Conservation (phyloP, 1,284 basidiomycete genomes). For the Anthracocystis panici-leucophaei region DNA sequence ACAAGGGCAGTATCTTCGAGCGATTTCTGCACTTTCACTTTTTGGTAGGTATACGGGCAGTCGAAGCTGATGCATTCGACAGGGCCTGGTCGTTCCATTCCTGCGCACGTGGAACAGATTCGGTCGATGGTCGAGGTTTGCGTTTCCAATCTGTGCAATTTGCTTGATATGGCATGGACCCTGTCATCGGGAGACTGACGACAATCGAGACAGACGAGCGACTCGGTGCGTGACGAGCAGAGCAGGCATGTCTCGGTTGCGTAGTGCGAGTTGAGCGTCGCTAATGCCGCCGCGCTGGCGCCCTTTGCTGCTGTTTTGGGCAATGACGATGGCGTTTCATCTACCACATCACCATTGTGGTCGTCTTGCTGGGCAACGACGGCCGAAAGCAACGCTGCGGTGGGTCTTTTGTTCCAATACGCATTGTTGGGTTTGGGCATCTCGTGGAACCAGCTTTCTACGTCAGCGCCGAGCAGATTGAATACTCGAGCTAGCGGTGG, state of each 20-base stretch:
- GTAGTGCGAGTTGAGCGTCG: constrained; percentile 82
- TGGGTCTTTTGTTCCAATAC: constrained; percentile 31
- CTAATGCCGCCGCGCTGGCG: constrained; percentile 65
- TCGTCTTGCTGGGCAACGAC: constrained; percentile 18
- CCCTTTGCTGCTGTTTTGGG: not conserved
- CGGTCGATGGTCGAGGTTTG: constrained; percentile 38
- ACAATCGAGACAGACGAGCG: constrained; percentile 67
- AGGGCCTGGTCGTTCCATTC: constrained; percentile 16
- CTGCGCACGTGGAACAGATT: constrained; percentile 57
- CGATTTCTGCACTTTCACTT: constrained; percentile 28
- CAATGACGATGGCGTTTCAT: not conserved
- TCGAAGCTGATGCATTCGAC: constrained; percentile 61
- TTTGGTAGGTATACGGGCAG: constrained; percentile 62
- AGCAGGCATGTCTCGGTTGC: constrained; percentile 78
- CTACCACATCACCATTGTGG: not conserved
- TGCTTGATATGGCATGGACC: constrained; percentile 22
- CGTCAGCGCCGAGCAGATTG: constrained; percentile 89
- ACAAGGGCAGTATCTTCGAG: constrained; percentile 23
- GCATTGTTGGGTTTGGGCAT: constrained; percentile 75
- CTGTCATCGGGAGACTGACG: constrained; percentile 26
- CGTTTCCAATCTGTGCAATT: constrained; percentile 33
- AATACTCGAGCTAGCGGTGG: constrained; percentile 91
- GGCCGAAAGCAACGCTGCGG: constrained; percentile 13
- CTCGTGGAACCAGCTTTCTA: constrained; percentile 86
- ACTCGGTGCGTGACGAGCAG: constrained; percentile 75